A percentile compares a stretch with the other conserved stretches of the same genome.
These are phyloP conservation scores for Glycine latifolia DNA, from an alignment of 306 rosid genomes.

Conservation along the genomic window DNA sequence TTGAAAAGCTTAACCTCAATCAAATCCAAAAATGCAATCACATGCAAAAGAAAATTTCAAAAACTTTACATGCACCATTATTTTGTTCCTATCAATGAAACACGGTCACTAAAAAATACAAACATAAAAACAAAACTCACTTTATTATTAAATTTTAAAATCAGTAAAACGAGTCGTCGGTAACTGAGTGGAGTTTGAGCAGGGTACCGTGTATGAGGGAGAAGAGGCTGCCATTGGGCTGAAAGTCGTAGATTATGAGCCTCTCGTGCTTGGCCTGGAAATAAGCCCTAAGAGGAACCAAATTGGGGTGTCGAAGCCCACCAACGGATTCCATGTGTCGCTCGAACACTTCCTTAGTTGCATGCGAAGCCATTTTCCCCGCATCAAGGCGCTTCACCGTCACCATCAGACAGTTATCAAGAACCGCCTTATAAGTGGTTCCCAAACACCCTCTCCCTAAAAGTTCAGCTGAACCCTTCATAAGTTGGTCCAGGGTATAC, in stretches of 20 bases:
- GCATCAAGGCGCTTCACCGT: slow-evolving; percentile 87
- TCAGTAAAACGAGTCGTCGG: neutral
- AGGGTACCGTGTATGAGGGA: slow-evolving; percentile 86
- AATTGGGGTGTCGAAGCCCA: slow-evolving; percentile 84
- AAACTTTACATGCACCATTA: neutral
- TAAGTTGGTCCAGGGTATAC: slow-evolving; percentile 83
- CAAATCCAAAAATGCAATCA: slow-evolving; percentile 33
- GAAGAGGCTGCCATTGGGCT: slow-evolving; percentile 84
- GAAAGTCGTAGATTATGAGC: slow-evolving; percentile 79
- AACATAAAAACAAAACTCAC: too few species aligned
- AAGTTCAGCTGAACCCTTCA: slow-evolving; percentile 86
- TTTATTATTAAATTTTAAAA: neutral
- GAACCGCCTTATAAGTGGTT: slow-evolving; percentile 81
- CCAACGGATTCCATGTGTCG: slow-evolving; percentile 90
- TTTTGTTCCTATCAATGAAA: too few species aligned
- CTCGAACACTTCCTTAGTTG: slow-evolving; percentile 68
- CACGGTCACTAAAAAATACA: too few species aligned
- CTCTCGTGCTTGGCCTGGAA: slow-evolving; percentile 90
- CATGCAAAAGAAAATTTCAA: too few species aligned
- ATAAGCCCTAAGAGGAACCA: slow-evolving; percentile 82
- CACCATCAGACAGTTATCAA: slow-evolving; percentile 84
- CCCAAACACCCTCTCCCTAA: slow-evolving; percentile 82
- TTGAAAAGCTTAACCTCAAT: slow-evolving; percentile 10
- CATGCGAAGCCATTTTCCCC: slow-evolving; percentile 51
- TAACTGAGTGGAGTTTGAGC: slow-evolving; percentile 30